phyloP scores from a whole-genome alignment of 805 yeast genomes.

The Yamadazyma kitorensis region DNA sequence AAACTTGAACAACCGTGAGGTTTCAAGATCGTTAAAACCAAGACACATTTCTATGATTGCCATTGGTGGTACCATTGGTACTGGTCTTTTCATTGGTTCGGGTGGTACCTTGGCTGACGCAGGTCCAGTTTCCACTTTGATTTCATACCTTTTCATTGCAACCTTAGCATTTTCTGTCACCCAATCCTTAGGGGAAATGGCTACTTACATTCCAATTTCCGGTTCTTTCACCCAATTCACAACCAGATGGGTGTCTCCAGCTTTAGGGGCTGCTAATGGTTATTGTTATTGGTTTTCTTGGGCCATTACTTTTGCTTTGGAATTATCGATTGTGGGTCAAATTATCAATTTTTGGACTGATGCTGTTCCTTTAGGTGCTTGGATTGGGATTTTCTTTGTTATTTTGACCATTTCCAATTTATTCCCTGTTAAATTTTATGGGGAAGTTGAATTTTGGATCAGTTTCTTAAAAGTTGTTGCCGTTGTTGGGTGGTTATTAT shows the following conservation, averaged over 20 bases:
- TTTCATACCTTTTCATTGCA: constrained; percentile 66
- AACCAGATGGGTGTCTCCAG: constrained; percentile 66
- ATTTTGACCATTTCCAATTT: constrained; percentile 52
- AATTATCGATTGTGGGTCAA: constrained; percentile 69
- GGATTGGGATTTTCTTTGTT: constrained; percentile 68
- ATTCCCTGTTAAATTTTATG: constrained; percentile 67
- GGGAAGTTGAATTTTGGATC: constrained; percentile 76
- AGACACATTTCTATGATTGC: constrained; percentile 76
- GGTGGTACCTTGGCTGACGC: constrained; percentile 51
- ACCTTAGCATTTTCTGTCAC: constrained; percentile 63
- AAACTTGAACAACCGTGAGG: constrained; percentile 25
- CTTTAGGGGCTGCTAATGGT: constrained; percentile 70
- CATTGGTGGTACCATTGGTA: constrained; percentile 77
- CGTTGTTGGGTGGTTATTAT: constrained; percentile 66
- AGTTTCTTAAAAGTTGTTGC: constrained; percentile 66
- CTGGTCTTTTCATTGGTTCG: constrained; percentile 71
- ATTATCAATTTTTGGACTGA: constrained; percentile 62
- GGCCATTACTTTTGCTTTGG: constrained; percentile 75
- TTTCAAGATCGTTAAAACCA: constrained; percentile 58
- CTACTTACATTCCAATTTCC: constrained; percentile 68
- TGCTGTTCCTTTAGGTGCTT: constrained; percentile 67
- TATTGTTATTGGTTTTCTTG: constrained; percentile 77
- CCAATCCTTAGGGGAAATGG: constrained; percentile 78
- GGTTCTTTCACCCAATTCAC: constrained; percentile 70
- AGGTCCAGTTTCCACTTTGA: constrained; percentile 68